Evolutionary conservation across 129 eudicot genomes (phyloP).

Genomic region (Escallonia rubra): DNA sequence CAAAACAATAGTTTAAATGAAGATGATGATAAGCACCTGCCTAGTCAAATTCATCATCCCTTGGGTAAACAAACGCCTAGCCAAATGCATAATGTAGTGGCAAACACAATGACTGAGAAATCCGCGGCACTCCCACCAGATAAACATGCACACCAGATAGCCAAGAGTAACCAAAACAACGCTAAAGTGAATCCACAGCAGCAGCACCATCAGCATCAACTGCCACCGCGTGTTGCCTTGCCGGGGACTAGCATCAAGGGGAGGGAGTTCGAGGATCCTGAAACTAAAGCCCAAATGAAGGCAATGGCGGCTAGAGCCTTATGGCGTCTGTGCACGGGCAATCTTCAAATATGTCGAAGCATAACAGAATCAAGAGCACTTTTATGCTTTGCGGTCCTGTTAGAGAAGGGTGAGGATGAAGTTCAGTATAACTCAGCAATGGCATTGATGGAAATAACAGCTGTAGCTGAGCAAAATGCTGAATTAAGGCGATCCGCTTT

Average conservation of each 20-base stretch:
- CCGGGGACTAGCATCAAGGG: constrained; percentile 30
- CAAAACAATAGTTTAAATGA: neutral
- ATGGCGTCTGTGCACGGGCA: constrained; percentile 38
- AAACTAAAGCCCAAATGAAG: constrained; percentile 36
- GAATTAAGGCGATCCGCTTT: constrained; percentile 18
- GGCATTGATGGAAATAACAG: constrained; percentile 48
- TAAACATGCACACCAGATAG: constrained; percentile 4
- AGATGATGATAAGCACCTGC: constrained; percentile 20
- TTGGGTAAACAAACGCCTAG: constrained; percentile 21
- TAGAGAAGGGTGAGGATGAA: constrained; percentile 44
- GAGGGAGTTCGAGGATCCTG: constrained; percentile 39
- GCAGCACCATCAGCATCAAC: constrained; percentile 22
- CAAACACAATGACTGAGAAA: constrained; percentile 35
- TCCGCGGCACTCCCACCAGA: constrained; percentile 9
- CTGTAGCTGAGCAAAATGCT: constrained; percentile 20
- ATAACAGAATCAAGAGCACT: constrained; percentile 50
- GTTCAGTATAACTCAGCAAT: constrained; percentile 41
- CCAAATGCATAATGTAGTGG: constrained; percentile 39
- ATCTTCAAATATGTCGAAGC: constrained; percentile 32
- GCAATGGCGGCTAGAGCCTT: constrained; percentile 48
- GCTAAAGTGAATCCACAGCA: constrained; percentile 18
- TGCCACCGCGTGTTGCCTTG: constrained; percentile 8
- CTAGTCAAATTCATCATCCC: constrained; percentile 23
- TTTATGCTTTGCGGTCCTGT: constrained; percentile 41
- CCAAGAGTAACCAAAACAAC: constrained; percentile 8